A percentile compares a stretch with the other conserved stretches of the same genome.
Conservation (phyloP, 1,284 basidiomycete species). For the Sphaerobolus stellatus region DNA sequence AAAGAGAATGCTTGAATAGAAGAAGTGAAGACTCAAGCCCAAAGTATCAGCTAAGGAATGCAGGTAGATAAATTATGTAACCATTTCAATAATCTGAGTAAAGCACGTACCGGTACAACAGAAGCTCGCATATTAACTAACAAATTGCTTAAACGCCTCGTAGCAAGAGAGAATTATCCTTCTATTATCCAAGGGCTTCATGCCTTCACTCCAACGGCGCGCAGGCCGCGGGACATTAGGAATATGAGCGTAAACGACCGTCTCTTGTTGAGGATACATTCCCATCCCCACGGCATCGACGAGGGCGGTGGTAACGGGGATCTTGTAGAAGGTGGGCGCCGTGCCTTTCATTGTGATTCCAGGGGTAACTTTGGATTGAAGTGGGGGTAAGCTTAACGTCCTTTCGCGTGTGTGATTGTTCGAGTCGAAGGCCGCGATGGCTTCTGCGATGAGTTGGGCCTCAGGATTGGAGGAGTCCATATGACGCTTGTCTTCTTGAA, state of each 20-base stretch:
- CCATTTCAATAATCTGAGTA: no score
- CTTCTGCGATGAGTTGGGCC: conserved; percentile 30
- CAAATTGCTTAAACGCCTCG: no score
- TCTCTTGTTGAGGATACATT: conserved; percentile 13
- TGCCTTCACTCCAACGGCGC: no score
- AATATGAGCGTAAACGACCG: not conserved
- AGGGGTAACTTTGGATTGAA: conserved; percentile 25
- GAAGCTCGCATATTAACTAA: no score
- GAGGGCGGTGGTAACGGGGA: conserved; percentile 29
- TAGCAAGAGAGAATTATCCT: no score
- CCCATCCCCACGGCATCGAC: conserved; percentile 19
- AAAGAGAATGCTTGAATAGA: no score
- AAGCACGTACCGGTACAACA: no score
- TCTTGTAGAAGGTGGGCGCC: conserved; percentile 30
- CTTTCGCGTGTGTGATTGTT: conserved; percentile 29
- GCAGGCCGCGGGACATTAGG: not conserved
- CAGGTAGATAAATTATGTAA: no score
- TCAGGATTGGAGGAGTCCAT: conserved; percentile 17
- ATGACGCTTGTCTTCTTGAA: conserved; percentile 22
- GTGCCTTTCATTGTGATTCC: conserved; percentile 31
- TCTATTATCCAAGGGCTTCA: no score
- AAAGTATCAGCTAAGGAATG: no score
- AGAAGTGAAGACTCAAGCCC: no score
- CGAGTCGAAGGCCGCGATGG: conserved; percentile 35
- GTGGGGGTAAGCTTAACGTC: conserved; percentile 18